Percentiles rank a stretch among this genome's conserved stretches.
These are phyloP conservation scores for Xylariaceae sp. DNA, from an alignment of 2,329 filamentous ascomycete genomes.

Conservation along the genomic window DNA sequence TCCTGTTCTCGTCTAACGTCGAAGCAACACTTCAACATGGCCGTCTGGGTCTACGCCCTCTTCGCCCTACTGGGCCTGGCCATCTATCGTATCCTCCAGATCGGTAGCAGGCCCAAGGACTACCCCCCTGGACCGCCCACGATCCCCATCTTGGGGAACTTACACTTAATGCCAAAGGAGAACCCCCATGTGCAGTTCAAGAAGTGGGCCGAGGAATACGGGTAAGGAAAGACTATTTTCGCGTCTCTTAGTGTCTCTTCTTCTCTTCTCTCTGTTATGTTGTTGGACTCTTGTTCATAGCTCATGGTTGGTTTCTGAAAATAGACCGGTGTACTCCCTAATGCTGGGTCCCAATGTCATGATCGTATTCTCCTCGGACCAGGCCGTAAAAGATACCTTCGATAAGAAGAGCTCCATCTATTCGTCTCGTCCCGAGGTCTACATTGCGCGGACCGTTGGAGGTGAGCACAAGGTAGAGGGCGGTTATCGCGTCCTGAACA, in stretches of 20 bases:
- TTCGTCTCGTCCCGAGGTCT: constrained; percentile 22
- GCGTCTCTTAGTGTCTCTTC: neutral
- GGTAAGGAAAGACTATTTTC: constrained; percentile 10
- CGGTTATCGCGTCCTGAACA: constrained; percentile 21
- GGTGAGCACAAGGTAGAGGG: constrained; percentile 21
- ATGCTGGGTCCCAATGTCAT: constrained; percentile 21
- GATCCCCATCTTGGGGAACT: constrained; percentile 20
- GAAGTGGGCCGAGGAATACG: constrained; percentile 25
- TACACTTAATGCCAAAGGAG: constrained; percentile 22
- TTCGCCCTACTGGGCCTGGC: constrained; percentile 20
- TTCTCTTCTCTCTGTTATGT: no score
- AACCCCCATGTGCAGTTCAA: constrained; percentile 23
- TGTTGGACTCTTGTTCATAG: neutral
- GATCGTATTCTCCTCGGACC: constrained; percentile 22
- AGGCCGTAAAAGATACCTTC: constrained; percentile 22
- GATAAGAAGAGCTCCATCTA: constrained; percentile 25
- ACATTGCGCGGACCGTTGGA: constrained; percentile 22
- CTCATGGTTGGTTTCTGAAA: constrained; percentile 1
- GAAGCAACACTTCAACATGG: constrained; percentile 15
- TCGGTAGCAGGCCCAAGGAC: constrained; percentile 22
- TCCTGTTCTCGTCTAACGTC: neutral
- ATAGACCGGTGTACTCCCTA: constrained; percentile 22
- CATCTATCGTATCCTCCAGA: constrained; percentile 21
- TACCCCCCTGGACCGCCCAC: constrained; percentile 23
- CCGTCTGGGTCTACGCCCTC: constrained; percentile 18